phyloP scores from a whole-genome alignment of 257 asterid species.

The Jacaranda mimosifolia region DNA sequence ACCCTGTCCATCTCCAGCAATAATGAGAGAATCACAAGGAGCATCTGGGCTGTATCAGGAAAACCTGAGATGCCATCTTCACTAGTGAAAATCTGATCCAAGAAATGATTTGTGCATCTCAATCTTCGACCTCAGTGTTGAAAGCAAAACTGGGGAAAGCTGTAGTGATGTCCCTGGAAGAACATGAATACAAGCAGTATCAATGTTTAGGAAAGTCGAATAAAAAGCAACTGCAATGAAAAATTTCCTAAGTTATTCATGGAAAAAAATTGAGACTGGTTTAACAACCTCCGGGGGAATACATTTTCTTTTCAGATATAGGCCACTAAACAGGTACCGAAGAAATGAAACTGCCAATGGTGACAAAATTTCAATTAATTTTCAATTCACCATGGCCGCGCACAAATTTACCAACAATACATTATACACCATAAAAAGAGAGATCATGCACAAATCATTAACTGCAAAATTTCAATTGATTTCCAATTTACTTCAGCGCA shows the following conservation, averaged over 20 bases:
- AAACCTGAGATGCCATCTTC: background rate
- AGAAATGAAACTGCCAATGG: background rate
- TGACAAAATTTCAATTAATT: background rate
- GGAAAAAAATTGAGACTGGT: no score
- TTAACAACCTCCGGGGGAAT: no score
- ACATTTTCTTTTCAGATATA: no score
- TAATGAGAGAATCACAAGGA: conserved; percentile 11
- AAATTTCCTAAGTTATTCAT: no score
- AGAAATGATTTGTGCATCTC: conserved; percentile 28
- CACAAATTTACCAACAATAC: background rate
- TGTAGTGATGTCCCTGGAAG: conserved; percentile 65
- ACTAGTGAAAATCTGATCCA: conserved; percentile 22
- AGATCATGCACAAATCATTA: no score
- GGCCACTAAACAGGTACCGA: background rate
- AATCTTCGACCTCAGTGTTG: conserved; percentile 74
- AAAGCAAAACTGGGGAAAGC: conserved; percentile 79
- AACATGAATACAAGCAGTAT: conserved; percentile 21
- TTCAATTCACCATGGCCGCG: background rate
- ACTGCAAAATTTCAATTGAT: background rate
- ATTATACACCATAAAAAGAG: no score
- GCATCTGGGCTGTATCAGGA: background rate
- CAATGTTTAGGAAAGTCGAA: no score
- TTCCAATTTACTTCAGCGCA: background rate
- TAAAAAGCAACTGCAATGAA: no score
- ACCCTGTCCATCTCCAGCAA: background rate